These are phyloP conservation scores for Apostasia ramifera DNA, from an alignment of 106 monocot species.

Conservation along the genomic window DNA sequence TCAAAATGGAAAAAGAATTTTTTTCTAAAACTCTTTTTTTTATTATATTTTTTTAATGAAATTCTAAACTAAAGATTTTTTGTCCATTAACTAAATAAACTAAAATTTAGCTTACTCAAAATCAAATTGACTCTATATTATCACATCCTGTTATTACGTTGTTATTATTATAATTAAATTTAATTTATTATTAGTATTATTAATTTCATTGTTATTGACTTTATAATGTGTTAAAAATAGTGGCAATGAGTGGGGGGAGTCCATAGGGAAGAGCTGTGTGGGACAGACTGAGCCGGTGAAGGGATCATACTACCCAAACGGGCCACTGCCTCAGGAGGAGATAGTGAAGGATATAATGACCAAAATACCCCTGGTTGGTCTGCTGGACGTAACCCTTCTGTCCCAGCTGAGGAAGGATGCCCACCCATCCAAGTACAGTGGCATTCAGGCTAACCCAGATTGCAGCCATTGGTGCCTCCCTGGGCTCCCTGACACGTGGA, in stretches of 20 bases:
- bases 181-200: too few species aligned
- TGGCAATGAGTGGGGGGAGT: constrained; percentile 23
- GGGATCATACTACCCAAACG: constrained; percentile 12
- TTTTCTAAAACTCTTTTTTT: too few species aligned
- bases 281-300: constrained; percentile 20
- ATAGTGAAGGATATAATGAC: constrained; percentile 21
- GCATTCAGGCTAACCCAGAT: constrained; percentile 18
- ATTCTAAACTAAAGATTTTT: too few species aligned
- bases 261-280: not conserved
- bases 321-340: constrained; percentile 9
- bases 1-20: too few species aligned
- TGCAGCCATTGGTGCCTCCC: constrained; percentile 55
- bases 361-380: constrained; percentile 8
- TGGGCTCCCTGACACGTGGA: constrained; percentile 46
- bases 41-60: too few species aligned
- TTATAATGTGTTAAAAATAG: constrained; percentile 1
- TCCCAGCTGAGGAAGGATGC: constrained; percentile 43
- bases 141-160: too few species aligned
- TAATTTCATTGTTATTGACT: too few species aligned
- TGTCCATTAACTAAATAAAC: too few species aligned
- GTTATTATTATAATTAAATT: too few species aligned
- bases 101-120: too few species aligned
- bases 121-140: too few species aligned
- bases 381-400: constrained; percentile 34
- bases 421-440: constrained; percentile 42